These are phyloP conservation scores for Phytophthora pini DNA, from an alignment of 352 stramenopile genomes.

Conservation along the genomic window DNA sequence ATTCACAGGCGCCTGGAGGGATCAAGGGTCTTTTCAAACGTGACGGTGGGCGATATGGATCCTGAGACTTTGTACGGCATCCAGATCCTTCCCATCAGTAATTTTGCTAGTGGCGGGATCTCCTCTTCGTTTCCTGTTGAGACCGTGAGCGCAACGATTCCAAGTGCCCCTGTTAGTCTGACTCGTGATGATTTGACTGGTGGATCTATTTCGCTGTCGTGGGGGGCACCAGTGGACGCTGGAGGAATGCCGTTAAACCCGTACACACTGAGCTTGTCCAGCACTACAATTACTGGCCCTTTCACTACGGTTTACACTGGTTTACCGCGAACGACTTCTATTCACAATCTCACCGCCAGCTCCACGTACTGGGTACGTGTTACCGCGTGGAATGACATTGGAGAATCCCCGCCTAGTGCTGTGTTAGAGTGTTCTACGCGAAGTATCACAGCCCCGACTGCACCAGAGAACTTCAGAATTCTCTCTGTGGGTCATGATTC, in stretches of 20 bases:
- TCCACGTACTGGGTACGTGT: conserved; percentile 56
- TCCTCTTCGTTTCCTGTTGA: conserved; percentile 31
- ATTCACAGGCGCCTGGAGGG: conserved; percentile 12
- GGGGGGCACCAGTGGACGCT: conserved; percentile 46
- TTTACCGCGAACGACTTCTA: conserved; percentile 27
- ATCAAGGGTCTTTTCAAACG: conserved; percentile 11
- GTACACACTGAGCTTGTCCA: conserved; percentile 46
- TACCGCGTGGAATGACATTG: conserved; percentile 42
- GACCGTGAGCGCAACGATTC: conserved; percentile 42
- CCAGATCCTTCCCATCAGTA: conserved; percentile 52
- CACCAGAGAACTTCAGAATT: conserved; percentile 40
- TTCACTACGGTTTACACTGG: conserved; percentile 35
- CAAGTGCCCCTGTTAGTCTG: conserved; percentile 40
- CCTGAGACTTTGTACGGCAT: conserved; percentile 60
- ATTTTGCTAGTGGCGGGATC: conserved; percentile 25
- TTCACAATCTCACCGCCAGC: conserved; percentile 35
- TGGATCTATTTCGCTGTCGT: conserved; percentile 47
- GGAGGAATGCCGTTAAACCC: conserved; percentile 49
- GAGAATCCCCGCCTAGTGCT: conserved; percentile 35
- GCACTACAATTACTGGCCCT: conserved; percentile 6
- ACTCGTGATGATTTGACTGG: conserved; percentile 27
- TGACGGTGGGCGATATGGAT: conserved; percentile 54
- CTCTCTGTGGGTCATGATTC: conserved; percentile 34
- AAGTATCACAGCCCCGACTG: conserved; percentile 33
- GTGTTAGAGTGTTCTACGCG: conserved; percentile 33